phyloP scores from a whole-genome alignment of 169 alveolate species.

The Cytauxzoon felis region DNA sequence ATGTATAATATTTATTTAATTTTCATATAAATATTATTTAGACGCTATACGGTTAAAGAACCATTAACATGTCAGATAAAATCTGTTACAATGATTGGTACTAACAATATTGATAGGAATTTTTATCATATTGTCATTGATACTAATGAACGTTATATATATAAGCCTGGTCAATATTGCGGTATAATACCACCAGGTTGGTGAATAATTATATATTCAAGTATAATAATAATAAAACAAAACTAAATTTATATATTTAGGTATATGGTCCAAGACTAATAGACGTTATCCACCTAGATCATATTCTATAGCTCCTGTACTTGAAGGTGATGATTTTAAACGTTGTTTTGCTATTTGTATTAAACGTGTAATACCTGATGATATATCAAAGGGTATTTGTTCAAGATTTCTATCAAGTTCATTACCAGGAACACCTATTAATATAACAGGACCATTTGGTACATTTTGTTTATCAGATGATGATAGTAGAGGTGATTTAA shows the following conservation, averaged over 20 bases:
- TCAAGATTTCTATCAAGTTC: conserved; percentile 28
- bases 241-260: neutral
- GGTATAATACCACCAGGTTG: conserved; percentile 69
- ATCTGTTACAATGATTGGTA: conserved; percentile 43
- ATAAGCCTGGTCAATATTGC: conserved; percentile 68
- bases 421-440: conserved; percentile 18
- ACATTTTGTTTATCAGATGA: conserved; percentile 15
- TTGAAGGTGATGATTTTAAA: conserved; percentile 15
- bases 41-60: conserved; percentile 51
- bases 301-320: conserved; percentile 46
- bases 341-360: conserved; percentile 22
- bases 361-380: neutral
- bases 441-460: conserved; percentile 52
- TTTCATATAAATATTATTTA: no score
- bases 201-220: neutral
- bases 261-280: conserved; percentile 28
- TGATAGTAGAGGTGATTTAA: conserved; percentile 28
- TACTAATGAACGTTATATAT: conserved; percentile 49
- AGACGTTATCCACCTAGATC: conserved; percentile 41
- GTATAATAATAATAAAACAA: neutral
- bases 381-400: conserved; percentile 22
- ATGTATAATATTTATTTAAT: no score
- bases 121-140: conserved; percentile 64
- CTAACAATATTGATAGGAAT: conserved; percentile 44
- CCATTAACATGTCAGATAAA: conserved; percentile 64